Evolutionary conservation across 257 asterid genomes (phyloP).

Genomic region (Nicotiana sylvestris): DNA sequence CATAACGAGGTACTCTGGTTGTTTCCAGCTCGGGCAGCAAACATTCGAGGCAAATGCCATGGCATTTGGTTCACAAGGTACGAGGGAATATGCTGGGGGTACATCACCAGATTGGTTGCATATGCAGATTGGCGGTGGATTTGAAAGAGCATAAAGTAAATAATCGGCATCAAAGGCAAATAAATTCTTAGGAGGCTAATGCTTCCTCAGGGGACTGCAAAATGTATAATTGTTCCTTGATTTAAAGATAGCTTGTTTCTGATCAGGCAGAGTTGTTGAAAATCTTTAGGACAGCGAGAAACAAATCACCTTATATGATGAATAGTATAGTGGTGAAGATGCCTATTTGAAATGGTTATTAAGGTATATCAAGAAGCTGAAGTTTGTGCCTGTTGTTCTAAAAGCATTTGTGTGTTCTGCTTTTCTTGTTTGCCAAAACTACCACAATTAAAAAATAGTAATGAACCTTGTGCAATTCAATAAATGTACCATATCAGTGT

Average conservation of each 20-base stretch:
- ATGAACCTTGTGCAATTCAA: too few relatives aligned
- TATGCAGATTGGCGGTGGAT: slow-evolving; percentile 92
- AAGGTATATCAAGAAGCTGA: background rate
- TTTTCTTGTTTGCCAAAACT: background rate
- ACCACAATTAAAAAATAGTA: too few relatives aligned
- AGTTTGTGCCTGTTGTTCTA: background rate
- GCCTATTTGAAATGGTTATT: background rate
- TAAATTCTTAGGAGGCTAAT: slow-evolving; percentile 11
- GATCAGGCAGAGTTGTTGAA: background rate
- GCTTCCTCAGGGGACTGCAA: slow-evolving; percentile 7
- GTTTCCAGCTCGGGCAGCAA: slow-evolving; percentile 58
- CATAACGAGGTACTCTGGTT: background rate
- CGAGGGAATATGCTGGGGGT: slow-evolving; percentile 51
- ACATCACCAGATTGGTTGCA: slow-evolving; percentile 90
- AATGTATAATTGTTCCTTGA: background rate
- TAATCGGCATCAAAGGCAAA: background rate
- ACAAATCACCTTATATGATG: background rate
- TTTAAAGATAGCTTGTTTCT: slow-evolving; percentile 12
- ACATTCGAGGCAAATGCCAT: slow-evolving; percentile 53
- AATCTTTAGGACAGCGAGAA: background rate
- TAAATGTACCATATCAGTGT: too few relatives aligned
- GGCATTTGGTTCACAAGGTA: slow-evolving; percentile 60
- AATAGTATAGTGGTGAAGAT: background rate
- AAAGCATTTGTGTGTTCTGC: background rate
- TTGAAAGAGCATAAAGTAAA: slow-evolving; percentile 49